Base-by-base conservation (phyloP, 441 rosid genomes). In the Pelargonium fulgidum region DNA sequence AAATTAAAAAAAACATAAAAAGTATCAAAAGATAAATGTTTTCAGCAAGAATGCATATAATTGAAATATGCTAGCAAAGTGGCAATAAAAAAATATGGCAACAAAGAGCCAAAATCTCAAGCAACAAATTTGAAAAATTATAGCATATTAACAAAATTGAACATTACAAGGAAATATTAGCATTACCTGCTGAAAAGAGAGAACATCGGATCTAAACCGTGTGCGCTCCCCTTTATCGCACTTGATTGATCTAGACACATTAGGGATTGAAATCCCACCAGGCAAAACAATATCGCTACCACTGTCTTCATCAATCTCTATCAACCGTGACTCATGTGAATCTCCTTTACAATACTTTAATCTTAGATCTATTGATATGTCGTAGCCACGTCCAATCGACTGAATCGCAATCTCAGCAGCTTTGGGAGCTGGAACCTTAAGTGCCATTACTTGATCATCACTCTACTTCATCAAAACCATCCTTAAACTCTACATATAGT, bases 331-430 rank as follows among this genome's bases (percentile, higher is more conserved):
- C 70, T 80, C 79, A 14, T 64, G 75, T 0, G 73, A 74, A 67
- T 80, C 90, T 58, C 90, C 96, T 77, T 86, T 86, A 71, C 97
- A 89, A 75, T 77, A 84, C 71, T 85, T 94, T 70, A 94, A 81
- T 70, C 96, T 81, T 17, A 94, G 63, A 86, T 94, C 99, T n/a
- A 72, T 64, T 44, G 97, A 82, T 42, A 91, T 71, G 78, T 94
- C 90, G 62, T 91, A 94, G 44, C 99, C 99, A 45, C 89, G 79
- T 22, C 99, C 99, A 45, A 94, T 91, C 0, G 96, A 86, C 22
- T 84, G 89, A 26, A 91, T 85, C 64, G 99, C 97, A 78, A 88
- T 75, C 81, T 86, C 86, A 66, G 99, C 97, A 70, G 99, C 97
- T 83, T 84, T 76, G 4, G 78, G 77, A 80, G 95, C 91, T 36